Base-by-base conservation (phyloP, 148 eudicot genomes). In the Pharnaceum exiguum region DNA sequence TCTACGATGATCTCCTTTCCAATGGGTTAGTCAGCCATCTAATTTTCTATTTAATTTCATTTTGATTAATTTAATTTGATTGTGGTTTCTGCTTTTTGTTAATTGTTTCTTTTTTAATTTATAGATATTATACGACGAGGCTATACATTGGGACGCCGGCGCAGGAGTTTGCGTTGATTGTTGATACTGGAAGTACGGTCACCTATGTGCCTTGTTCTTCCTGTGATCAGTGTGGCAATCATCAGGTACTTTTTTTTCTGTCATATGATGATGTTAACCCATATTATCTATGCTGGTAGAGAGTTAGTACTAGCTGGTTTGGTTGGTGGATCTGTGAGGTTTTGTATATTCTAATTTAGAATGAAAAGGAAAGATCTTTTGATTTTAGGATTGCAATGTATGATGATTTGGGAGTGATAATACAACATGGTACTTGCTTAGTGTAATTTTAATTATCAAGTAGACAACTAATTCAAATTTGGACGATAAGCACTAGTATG, bases 181-280 rank as follows among this genome's bases (percentile, higher is more conserved):
- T 93, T 25, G 99, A 93, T 54, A 85, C 95, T 3, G 99, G 99
- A 21, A 93, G 99, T 53, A 81, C 99, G 22, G 99, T 86, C n/a
- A 93, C 99, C 5, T 93, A 88, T 54, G 99, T 93, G 69, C 99
- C 99, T 0, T 93, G 99, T 66, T 76, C 87, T 49, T 69, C 87
- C 0, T 93, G 99, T 72, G 80, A 81, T 66, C 80, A 81, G 72
- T 93, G 99, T 76, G 99, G 99, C 50, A 78, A 70, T 58, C 99
- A 93, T 73, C 91, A 85, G 95, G 99, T 93, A 43, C 36, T 21
- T 36, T 1, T 19, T 27, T 38, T 10, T 22, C 40, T 19, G 30
- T 26, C 33, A 8, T 13, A 15, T 29, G 10, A 11, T 31, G 30
- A 31, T n/a, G n/a, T n/a, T n/a, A n/a, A n/a, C n/a, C n/a, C n/a